Evolutionary conservation across 1,139 yeast genomes (phyloP).

Genomic region (Magnusiomyces ingens): DNA sequence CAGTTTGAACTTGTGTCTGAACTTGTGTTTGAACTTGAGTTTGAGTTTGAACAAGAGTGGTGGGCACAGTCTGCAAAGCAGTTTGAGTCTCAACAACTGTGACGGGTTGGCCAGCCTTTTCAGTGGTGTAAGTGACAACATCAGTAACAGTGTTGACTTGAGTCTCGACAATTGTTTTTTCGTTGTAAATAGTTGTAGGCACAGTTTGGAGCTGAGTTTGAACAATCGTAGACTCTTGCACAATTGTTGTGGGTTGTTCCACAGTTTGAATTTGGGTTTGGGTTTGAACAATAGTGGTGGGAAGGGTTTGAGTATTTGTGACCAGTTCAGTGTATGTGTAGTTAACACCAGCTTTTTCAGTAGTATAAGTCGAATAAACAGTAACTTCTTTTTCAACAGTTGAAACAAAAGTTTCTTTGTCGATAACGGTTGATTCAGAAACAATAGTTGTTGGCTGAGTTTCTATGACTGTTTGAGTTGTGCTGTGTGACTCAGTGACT

Average conservation of each 20-base stretch:
- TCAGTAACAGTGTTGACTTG: neutral
- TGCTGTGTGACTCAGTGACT: neutral
- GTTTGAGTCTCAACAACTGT: conserved; percentile 4
- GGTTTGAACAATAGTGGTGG: conserved; percentile 2
- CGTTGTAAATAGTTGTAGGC: conserved; percentile 4
- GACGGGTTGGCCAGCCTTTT: neutral
- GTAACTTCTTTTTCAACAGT: neutral
- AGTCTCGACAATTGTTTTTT: conserved; percentile 2
- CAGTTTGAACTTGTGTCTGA: conserved; percentile 2
- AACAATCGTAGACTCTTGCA: neutral
- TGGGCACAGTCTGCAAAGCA: neutral
- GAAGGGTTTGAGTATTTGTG: neutral
- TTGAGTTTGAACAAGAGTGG: conserved; percentile 1
- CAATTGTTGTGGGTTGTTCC: conserved; percentile 3
- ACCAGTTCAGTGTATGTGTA: neutral
- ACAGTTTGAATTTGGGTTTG: conserved; percentile 3
- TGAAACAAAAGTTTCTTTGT: neutral
- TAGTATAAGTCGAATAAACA: neutral
- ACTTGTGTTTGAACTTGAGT: neutral
- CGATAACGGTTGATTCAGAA: neutral
- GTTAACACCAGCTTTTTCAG: neutral
- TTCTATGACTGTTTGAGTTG: neutral
- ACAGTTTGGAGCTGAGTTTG: neutral
- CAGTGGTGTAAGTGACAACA: neutral
- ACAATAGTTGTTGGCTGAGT: conserved; percentile 7